A percentile compares a stretch with the other conserved stretches of the same genome.
These are phyloP conservation scores for Achaetomium macrosporum DNA, from an alignment of 2,329 filamentous ascomycete genomes.

Conservation along the genomic window DNA sequence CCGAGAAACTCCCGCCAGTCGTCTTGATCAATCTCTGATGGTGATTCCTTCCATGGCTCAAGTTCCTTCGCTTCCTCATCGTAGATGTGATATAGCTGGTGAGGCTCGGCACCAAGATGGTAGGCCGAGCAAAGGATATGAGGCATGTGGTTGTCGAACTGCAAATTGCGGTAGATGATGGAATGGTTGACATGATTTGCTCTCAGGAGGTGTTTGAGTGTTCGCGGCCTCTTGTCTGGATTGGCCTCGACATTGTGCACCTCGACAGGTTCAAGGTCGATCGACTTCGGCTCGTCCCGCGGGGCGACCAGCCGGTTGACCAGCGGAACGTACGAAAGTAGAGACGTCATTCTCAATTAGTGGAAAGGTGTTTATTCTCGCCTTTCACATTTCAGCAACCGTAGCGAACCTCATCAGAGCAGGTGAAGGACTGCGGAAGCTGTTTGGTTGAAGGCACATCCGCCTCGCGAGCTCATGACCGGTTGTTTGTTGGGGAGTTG, in stretches of 20 bases:
- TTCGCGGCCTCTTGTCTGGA: conserved; percentile 70
- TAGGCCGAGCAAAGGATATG: conserved; percentile 83
- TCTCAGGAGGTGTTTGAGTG: conserved; percentile 83
- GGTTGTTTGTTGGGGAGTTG: conserved; percentile 13
- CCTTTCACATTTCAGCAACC: not conserved
- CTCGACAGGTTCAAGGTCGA: conserved; percentile 61
- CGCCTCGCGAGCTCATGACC: not conserved
- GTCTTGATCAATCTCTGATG: conserved; percentile 70
- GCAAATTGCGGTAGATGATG: conserved; percentile 68
- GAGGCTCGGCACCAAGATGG: conserved; percentile 67
- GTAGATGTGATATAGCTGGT: conserved; percentile 74
- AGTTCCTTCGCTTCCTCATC: conserved; percentile 66
- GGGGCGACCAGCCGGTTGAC: conserved; percentile 27
- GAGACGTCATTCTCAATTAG: conserved; percentile 19
- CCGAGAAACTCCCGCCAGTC: conserved; percentile 88
- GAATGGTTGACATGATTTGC: conserved; percentile 89
- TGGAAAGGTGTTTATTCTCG: not conserved
- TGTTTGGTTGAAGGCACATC: not conserved
- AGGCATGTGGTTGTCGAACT: conserved; percentile 76
- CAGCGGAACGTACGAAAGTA: conserved; percentile 29
- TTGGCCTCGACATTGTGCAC: conserved; percentile 75
- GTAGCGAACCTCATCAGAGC: not conserved
- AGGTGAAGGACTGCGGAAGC: not conserved
- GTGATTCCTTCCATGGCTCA: conserved; percentile 77
- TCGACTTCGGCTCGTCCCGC: conserved; percentile 29